Evolutionary conservation across 192 early-diverging fungal genomes (phyloP).

Genomic region (Allomyces macrogynus): DNA sequence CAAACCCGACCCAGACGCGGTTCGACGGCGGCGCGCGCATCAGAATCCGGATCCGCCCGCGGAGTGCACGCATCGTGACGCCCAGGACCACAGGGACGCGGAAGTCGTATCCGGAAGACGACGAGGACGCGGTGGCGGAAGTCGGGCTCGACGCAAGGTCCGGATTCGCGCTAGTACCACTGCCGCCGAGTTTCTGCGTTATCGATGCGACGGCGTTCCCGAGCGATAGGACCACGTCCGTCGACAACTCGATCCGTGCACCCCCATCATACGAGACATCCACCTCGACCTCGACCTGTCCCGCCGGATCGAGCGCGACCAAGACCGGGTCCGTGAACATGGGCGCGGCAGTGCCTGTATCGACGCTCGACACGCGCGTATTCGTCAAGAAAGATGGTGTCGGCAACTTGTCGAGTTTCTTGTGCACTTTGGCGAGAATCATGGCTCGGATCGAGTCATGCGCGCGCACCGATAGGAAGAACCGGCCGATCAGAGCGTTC

Average conservation of each 20-base stretch:
- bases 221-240: not conserved
- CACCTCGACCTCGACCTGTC: not conserved
- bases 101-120: conserved; percentile 31
- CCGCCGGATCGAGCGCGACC: conserved; percentile 4
- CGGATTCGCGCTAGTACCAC: conserved; percentile 20
- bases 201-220: not conserved
- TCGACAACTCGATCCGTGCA: not conserved
- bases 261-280: not conserved
- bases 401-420: not conserved
- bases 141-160: conserved; percentile 49
- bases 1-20: conserved; percentile 71
- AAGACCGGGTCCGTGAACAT: not conserved
- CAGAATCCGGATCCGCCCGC: conserved; percentile 50
- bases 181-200: not conserved
- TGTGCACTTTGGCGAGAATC: conserved; percentile 15
- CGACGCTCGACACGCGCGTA: not conserved
- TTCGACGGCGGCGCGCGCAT: conserved; percentile 65
- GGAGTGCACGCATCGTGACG: conserved; percentile 47
- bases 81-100: conserved; percentile 55
- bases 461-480: conserved; percentile 43
- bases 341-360: not conserved
- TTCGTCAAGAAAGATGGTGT: not conserved
- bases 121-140: conserved; percentile 41
- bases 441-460: conserved; percentile 16
- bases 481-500: conserved; percentile 61